Evolutionary conservation across 2,329 filamentous ascomycete genomes (phyloP).

Genomic region (Cytospora paraplurivora): DNA sequence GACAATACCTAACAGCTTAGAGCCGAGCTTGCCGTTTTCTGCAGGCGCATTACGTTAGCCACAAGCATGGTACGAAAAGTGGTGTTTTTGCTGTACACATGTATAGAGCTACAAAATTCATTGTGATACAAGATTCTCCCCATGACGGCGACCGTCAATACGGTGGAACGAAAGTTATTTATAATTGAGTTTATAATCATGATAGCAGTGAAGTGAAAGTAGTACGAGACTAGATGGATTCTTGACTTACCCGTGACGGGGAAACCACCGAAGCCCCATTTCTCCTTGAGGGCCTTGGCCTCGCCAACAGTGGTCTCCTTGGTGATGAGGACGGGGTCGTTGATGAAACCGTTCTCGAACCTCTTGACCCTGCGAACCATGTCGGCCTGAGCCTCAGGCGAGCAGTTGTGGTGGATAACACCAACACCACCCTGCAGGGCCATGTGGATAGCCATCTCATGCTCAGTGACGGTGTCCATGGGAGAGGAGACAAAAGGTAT

Average conservation of each 20-base stretch:
- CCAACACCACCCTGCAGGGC: slow-evolving; percentile 84
- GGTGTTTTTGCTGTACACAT: background rate
- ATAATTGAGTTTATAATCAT: slow-evolving; percentile 80
- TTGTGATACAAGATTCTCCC: slow-evolving; percentile 59
- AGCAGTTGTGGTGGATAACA: slow-evolving; percentile 99
- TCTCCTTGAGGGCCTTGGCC: slow-evolving; percentile 89
- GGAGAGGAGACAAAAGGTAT: slow-evolving; percentile 96
- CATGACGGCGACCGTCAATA: slow-evolving; percentile 84
- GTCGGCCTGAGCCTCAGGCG: slow-evolving; percentile 93
- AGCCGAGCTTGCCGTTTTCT: slow-evolving; percentile 92
- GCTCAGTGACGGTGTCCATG: slow-evolving; percentile 99
- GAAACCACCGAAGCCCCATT: slow-evolving; percentile 98
- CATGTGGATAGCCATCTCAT: slow-evolving; percentile 99
- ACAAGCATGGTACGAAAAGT: slow-evolving; percentile 26
- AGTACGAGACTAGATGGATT: slow-evolving; percentile 27
- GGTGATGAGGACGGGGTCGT: slow-evolving; percentile 90
- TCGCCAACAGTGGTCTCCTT: slow-evolving; percentile 87
- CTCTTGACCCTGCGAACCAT: slow-evolving; percentile 99
- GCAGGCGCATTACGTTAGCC: slow-evolving; percentile 42
- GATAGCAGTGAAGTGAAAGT: slow-evolving; percentile 24
- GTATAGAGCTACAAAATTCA: slow-evolving; percentile 20
- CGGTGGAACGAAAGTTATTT: slow-evolving; percentile 99
- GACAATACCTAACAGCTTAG: slow-evolving; percentile 95
- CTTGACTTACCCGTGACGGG: slow-evolving; percentile 88
- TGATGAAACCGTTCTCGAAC: slow-evolving; percentile 98